Conservation (phyloP, 805 yeast genomes). For the Candida arabinofermentans region DNA sequence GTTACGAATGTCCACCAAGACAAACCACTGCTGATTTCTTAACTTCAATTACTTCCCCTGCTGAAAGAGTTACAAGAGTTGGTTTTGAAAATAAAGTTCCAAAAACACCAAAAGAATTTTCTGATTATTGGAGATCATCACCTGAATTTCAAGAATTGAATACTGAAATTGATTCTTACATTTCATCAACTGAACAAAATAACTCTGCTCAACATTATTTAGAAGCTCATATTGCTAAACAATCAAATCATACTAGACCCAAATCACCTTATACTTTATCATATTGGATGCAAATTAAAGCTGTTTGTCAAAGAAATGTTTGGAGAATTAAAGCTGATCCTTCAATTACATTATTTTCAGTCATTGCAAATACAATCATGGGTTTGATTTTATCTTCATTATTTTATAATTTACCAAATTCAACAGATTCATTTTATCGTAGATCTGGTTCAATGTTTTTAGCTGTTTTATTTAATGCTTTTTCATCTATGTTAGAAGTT, state of each 20-base stretch:
- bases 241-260: constrained; percentile 42
- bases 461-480: constrained; percentile 56
- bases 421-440: constrained; percentile 43
- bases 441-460: constrained; percentile 65
- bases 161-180: constrained; percentile 32
- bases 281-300: constrained; percentile 46
- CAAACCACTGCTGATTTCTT: constrained; percentile 45
- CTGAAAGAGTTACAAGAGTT: constrained; percentile 26
- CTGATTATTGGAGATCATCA: constrained; percentile 34
- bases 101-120: constrained; percentile 35
- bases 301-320: constrained; percentile 41
- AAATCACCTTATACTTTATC: constrained; percentile 50
- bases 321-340: constrained; percentile 49
- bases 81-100: constrained; percentile 37
- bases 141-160: constrained; percentile 29
- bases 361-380: constrained; percentile 45
- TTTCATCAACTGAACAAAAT: constrained; percentile 7
- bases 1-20: constrained; percentile 42
- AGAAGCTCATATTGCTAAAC: constrained; percentile 48
- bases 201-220: constrained; percentile 8
- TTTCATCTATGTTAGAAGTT: constrained; percentile 55
- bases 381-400: constrained; percentile 51
- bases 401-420: constrained; percentile 42
- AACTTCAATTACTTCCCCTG: constrained; percentile 32
- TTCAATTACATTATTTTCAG: constrained; percentile 38